A percentile compares a stretch with the other conserved stretches of the same genome.
Conservation (phyloP, 345 rosid species). For the Bretschneidera sinensis region DNA sequence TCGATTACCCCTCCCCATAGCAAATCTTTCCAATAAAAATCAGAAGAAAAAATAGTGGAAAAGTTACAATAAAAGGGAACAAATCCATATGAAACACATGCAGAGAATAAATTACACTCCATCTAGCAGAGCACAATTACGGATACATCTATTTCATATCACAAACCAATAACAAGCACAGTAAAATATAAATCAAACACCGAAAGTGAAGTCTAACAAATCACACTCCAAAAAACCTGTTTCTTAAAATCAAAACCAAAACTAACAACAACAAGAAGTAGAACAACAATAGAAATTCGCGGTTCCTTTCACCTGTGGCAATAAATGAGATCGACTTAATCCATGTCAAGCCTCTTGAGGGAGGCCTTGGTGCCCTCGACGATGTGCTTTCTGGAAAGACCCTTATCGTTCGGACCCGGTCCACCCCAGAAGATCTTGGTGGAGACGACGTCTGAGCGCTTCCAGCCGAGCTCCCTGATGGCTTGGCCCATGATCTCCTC, state of each 20-base stretch:
- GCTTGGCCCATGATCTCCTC: slow-evolving; percentile 99
- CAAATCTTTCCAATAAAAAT: too few species aligned
- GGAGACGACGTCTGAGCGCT: slow-evolving; percentile 83
- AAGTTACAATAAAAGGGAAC: too few species aligned
- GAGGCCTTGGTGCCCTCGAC: slow-evolving; percentile 94
- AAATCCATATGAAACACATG: too few species aligned
- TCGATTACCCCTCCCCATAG: too few species aligned
- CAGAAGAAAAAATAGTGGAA: too few species aligned
- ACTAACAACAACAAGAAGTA: background rate
- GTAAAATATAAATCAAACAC: background rate
- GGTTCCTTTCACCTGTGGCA: slow-evolving; percentile 53
- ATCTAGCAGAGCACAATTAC: too few species aligned
- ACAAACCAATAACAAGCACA: too few species aligned
- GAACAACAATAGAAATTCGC: background rate
- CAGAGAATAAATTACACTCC: too few species aligned
- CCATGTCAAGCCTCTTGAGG: slow-evolving; percentile 88
- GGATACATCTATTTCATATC: too few species aligned
- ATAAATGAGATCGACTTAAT: slow-evolving; percentile 81
- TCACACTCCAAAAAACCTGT: background rate
- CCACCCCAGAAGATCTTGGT: slow-evolving; percentile 99
- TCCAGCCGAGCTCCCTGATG: slow-evolving; percentile 97
- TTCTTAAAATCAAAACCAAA: background rate
- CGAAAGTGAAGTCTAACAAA: background rate
- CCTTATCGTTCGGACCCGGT: slow-evolving; percentile 90
- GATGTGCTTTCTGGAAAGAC: slow-evolving; percentile 83